Base-by-base conservation (phyloP, 345 rosid species). In the Clausena lansium region DNA sequence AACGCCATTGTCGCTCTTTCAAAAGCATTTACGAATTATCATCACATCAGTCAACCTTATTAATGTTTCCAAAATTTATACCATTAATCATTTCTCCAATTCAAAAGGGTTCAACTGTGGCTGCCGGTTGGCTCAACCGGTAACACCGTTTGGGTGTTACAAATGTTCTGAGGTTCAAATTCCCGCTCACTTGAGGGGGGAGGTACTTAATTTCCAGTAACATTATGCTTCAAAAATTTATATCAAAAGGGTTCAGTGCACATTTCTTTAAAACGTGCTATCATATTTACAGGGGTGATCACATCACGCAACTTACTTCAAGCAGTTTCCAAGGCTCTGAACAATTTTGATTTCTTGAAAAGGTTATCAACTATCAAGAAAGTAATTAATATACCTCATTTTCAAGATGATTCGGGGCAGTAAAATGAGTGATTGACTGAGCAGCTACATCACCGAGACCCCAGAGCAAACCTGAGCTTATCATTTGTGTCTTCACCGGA, bases 401-500 rank as follows among this genome's bases (percentile, higher is more conserved):
- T 57, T 77, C 89, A 62, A 87, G 88, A 74, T 81, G 90, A 33
- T 67, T 81, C 74, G 79, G 80, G 0, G 94, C 84, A 22, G 96
- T 92, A 61, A 91, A 84, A 70, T 92, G 93, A 71, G 97, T 93
- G 88, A 92, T 86, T 87, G 77, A 89, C 75, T 92, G 97, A 77
- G 97, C 99, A 64, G 93, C 87, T 75, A 91, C 81, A 81, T 95
- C 98, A 71, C 98, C 96, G 47, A 82, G 78, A 80, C 92, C 93
- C 98, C 99, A 95, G 3, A 93, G 89, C 55, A 92, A 71, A 20
- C 98, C 99, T 22, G 97, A 95, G 86, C 97, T 92, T 55, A 95
- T 80, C 67, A 91, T 85, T 80, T 95, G 98, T 50, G 98, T 93
- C 87, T 92, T 93, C 74, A 93, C 78, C 0, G 96, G 96, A 74